Base-by-base conservation (phyloP, 192 early-diverging fungal genomes). In the Coemansia reversa region DNA sequence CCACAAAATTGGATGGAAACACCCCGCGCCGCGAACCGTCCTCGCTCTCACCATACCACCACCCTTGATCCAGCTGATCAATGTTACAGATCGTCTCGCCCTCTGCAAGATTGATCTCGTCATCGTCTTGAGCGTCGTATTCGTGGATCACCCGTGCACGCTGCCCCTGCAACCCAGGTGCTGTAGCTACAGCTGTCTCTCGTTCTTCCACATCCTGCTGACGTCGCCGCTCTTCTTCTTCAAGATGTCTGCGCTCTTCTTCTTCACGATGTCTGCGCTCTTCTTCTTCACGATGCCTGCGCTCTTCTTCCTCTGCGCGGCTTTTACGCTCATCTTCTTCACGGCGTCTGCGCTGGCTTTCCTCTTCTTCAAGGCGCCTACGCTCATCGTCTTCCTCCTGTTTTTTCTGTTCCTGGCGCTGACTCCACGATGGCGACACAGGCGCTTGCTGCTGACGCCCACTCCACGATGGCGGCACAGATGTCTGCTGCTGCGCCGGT, bases 31-130 rank as follows among this genome's bases (percentile, higher is more conserved):
- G 80, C 22, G 78, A 67, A 11, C 92, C 92, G 67, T 91, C 86
- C 57, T 89, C 80, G 58, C 87, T 90, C 27, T 83, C 83, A 56
- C 93, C 95, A 45, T 87, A 84, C 95, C 94, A 96, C 95, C 95
- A 98, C 39, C 91, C 94, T 35, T 93, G 90, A 72, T 93, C 92
- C 50, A 93, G 51, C 79, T 93, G 85, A 18, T 89, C 87, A 45
- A 98, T 89, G 23, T 86, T 84, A 16, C 67, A 82, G 51, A 98
- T 89, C 12, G 89, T 76, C 50, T 96, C 94, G 18, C 90, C 92
- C 66, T 98, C 94, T 0, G 69, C 65, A 61, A 98, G 84, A 2
- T 81, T 58, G 58, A 98, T 90, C 83, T 98, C 95, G 67, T 95
- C 94, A 6, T 84, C 86, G 30, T 91, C 94, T 22, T 83, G 82